These are phyloP conservation scores for Cutaneotrichosporon cutaneum DNA, from an alignment of 1,284 basidiomycete genomes.

Conservation along the genomic window DNA sequence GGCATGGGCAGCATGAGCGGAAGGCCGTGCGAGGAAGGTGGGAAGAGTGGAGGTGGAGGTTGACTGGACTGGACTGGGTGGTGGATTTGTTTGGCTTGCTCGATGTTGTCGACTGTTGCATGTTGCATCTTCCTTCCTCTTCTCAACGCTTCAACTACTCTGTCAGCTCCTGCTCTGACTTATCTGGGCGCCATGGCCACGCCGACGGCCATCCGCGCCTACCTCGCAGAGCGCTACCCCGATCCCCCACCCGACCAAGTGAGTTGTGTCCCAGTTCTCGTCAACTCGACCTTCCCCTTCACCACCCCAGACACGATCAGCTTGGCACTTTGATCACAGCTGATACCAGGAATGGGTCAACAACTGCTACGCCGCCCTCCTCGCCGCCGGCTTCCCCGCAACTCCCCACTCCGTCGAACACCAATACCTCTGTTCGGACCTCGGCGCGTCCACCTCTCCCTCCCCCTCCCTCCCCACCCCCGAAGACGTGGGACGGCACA, in stretches of 20 bases:
- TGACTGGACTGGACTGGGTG: not conserved
- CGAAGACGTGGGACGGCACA: slow-evolving; percentile 19
- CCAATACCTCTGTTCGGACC: slow-evolving; percentile 42
- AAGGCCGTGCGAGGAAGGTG: too few relatives aligned
- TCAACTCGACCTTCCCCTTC: not conserved
- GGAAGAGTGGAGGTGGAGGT: not conserved
- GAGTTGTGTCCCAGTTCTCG: not conserved
- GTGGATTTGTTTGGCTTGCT: not conserved
- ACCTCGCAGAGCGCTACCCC: slow-evolving; percentile 3
- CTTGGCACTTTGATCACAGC: too few relatives aligned
- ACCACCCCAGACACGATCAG: too few relatives aligned
- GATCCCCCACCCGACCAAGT: slow-evolving; percentile 4
- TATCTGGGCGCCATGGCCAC: not conserved
- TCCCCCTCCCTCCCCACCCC: slow-evolving; percentile 13
- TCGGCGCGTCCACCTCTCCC: slow-evolving; percentile 33
- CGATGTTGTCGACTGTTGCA: not conserved
- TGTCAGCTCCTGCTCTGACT: not conserved
- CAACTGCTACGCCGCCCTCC: slow-evolving; percentile 31
- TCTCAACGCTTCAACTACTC: not conserved
- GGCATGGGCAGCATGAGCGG: too few relatives aligned
- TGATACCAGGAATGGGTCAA: slow-evolving; percentile 37
- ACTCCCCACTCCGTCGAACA: slow-evolving; percentile 29
- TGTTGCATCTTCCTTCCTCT: not conserved
- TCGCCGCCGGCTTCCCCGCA: slow-evolving; percentile 27
- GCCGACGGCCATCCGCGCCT: not conserved